Base-by-base conservation (phyloP, 257 asterid species). In the Mitragyna speciosa region DNA sequence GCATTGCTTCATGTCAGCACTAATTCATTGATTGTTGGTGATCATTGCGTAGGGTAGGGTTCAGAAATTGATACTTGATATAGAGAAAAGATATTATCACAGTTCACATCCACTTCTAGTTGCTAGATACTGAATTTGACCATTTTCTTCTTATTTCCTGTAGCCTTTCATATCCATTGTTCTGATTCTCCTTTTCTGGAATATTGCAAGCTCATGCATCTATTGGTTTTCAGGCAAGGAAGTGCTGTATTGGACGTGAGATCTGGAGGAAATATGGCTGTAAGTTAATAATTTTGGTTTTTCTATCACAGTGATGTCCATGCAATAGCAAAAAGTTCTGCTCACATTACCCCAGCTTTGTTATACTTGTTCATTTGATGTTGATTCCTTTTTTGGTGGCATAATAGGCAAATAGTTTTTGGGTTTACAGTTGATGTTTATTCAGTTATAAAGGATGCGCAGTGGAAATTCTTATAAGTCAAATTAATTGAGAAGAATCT, bases 21-120 rank as follows among this genome's bases (percentile, higher is more conserved):
- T 66, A 90, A 95, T 86, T 87, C 99, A 6, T 82, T 95, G 91
- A 88, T 93, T 76, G 98, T 90, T 51, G 99, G 99, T 66, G 98
- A 95, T 89, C 99, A 95, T 83, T 95, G 99, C 77, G 91, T 95
- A 73, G 99, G 99, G 99, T 93, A 90, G 83, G 96, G 39, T 67
- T 33, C n/a, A 4, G 49, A 59, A 51, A 41, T 19, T 17, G 43
- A 71, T 17, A 33, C 49, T 78, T 63, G 47, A 20, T 30, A 11
- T 82, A 20, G 58, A 24, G 59, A 22, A 19, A 26, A 49, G 12
- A 48, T 72, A 15, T 36, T 45, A 61, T 64, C 28, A 43, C 15
- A 67, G 51, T 43, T 48, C 24, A 28, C 77, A 68, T 66, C 52
- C 67, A 45, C 74, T 49, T 31, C 51, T 36, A 52, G n/a, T 20